Percentiles rank a stretch among this genome's conserved stretches.
Conservation (phyloP, 352 stramenopile species). For the Phytopythium helicoides region DNA sequence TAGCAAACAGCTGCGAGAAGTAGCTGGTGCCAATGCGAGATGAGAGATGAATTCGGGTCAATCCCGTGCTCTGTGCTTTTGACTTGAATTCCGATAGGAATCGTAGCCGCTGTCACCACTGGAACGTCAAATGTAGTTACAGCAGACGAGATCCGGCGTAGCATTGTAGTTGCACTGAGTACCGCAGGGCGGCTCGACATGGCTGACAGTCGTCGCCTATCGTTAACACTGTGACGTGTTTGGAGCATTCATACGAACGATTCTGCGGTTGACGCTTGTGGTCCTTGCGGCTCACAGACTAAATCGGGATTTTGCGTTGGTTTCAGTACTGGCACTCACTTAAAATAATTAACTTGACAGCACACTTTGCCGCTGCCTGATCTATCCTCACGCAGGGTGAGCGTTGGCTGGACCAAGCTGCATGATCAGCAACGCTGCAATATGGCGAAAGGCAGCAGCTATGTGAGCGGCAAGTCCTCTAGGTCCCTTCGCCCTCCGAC, state of each 20-base stretch:
- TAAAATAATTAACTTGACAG: too few relatives aligned
- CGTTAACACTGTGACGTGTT: too few relatives aligned
- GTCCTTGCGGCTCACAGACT: too few relatives aligned
- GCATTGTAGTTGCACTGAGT: not conserved
- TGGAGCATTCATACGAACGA: too few relatives aligned
- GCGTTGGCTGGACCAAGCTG: not conserved
- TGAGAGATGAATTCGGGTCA: constrained; percentile 34
- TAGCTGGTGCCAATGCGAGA: constrained; percentile 54
- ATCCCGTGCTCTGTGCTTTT: constrained; percentile 3
- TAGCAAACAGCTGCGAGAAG: constrained; percentile 39
- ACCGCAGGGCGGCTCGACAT: not conserved
- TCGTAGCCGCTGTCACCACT: too few relatives aligned
- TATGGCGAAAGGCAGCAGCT: constrained; percentile 1
- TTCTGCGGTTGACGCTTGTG: too few relatives aligned
- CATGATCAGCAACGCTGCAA: not conserved
- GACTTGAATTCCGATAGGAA: not conserved
- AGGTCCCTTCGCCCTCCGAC: not conserved
- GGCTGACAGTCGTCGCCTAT: too few relatives aligned
- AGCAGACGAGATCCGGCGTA: constrained; percentile 5
- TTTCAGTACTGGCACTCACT: too few relatives aligned
- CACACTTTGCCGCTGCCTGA: too few relatives aligned
- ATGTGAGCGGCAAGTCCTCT: not conserved
- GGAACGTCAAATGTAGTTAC: constrained; percentile 3
- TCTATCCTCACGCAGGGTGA: too few relatives aligned
- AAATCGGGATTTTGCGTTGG: too few relatives aligned